Base-by-base conservation (phyloP, 495 filamentous ascomycete species). In the Lindgomyces ingoldianus region DNA sequence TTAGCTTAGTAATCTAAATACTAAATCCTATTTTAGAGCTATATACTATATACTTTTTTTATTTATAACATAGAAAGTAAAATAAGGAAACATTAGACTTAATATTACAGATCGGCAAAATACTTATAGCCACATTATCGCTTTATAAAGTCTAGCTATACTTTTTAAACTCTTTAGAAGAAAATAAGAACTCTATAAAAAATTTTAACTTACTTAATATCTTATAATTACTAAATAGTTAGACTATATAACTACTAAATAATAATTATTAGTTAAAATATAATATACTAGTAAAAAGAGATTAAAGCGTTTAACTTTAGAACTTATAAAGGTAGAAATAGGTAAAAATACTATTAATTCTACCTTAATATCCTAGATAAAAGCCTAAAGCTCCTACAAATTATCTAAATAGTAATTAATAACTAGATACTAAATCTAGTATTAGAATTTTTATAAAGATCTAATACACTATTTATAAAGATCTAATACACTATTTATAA, bases 31-130 rank as follows among this genome's bases (percentile, higher is more conserved):
- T 33, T 65, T 69, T 60, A 33, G 46, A 30, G 69, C 65, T 36
- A 71, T 54, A 11, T 65, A 53, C 51, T 21, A 50, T 2, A 71
- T 71, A 50, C 66, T 65, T 49, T 60, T 71, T 61, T 61, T 61
- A 26, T 69, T 71, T 55, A 46, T 69, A 21, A 57, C 65, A 11
- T n/a, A 25, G 22, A 50, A 67, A 57, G 66, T 68, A 14, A 71
- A 71, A 29, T 65, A 61, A 29, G 62, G 69, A 21, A 49, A 54
- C 46, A 48, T 18, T 33, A 66, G 18, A 54, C 69, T 71, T 18
- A 14, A 39, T 39, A 14, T 39, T 39, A 14, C 33, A 6, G 14
- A 39, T 39, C 14, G 14, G 14, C 33, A 39, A 14, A 39, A 39
- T 14, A 14, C 33, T 14, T 39, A 39, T 14, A 6, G 6, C 14